phyloP scores from a whole-genome alignment of 345 rosid genomes.

The Arabis alpina region DNA sequence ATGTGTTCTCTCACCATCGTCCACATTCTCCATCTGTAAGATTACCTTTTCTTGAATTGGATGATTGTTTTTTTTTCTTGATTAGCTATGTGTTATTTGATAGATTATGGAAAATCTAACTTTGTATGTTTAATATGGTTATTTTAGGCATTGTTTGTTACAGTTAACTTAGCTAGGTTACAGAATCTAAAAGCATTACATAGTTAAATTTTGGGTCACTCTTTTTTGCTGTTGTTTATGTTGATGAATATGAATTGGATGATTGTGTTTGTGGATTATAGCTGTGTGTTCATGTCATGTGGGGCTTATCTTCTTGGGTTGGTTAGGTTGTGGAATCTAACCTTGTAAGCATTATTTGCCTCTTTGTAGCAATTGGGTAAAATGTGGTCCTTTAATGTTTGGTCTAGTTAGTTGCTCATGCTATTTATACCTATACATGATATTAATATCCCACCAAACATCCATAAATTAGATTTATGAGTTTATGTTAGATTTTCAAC shows the following conservation, averaged over 20 bases:
- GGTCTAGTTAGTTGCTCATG: conserved; percentile 27
- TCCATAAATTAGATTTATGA: conserved; percentile 6
- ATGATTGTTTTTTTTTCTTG: not conserved
- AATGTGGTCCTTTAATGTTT: conserved; percentile 39
- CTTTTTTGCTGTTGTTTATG: not conserved
- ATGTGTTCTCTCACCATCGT: conserved; percentile 43
- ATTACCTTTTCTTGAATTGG: conserved; percentile 16
- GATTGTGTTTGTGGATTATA: conserved; percentile 13
- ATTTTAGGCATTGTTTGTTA: not conserved
- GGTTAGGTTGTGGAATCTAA: conserved; percentile 33
- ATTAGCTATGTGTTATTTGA: not conserved
- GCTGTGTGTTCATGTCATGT: conserved; percentile 31
- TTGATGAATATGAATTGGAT: not conserved
- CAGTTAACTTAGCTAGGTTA: not conserved
- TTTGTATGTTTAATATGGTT: no score
- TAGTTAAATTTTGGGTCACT: conserved; percentile 8
- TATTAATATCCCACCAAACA: conserved; percentile 26
- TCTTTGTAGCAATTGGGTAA: conserved; percentile 29
- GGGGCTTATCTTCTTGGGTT: conserved; percentile 25
- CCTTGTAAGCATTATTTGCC: conserved; percentile 30
- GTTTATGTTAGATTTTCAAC: conserved; percentile 13
- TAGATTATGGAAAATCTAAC: no score
- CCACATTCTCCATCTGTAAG: conserved; percentile 63
- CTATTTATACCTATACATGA: conserved; percentile 30
- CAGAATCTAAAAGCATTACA: conserved; percentile 10